Evolutionary conservation across 805 yeast species (phyloP).

Genomic region (Yamadazyma tumulicola): DNA sequence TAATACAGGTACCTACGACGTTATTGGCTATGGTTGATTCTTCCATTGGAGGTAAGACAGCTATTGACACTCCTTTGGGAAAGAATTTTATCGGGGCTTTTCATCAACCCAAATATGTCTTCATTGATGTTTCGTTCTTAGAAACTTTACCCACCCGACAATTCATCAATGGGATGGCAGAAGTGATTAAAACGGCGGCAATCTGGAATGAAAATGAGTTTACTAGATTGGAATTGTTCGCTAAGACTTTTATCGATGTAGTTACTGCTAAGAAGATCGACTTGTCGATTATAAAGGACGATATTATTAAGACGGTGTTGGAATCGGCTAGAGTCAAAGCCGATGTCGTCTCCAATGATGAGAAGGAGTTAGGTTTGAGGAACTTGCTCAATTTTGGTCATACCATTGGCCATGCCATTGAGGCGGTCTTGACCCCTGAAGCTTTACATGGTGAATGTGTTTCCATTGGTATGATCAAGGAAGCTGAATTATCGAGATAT

Average conservation of each 20-base stretch:
- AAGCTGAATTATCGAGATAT: slow-evolving; percentile 93
- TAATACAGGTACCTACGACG: slow-evolving; percentile 92
- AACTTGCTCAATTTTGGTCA: slow-evolving; percentile 94
- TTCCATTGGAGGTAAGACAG: slow-evolving; percentile 97
- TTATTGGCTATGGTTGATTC: slow-evolving; percentile 96
- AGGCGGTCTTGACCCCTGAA: slow-evolving; percentile 95
- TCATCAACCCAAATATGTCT: slow-evolving; percentile 90
- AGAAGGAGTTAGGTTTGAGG: slow-evolving; percentile 91
- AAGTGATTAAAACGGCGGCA: slow-evolving; percentile 96
- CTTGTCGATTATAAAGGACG: slow-evolving; percentile 64
- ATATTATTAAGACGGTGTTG: slow-evolving; percentile 71
- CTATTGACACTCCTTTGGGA: slow-evolving; percentile 94
- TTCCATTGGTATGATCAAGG: slow-evolving; percentile 92
- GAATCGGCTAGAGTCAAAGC: slow-evolving; percentile 92
- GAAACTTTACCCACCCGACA: slow-evolving; percentile 89
- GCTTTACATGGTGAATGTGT: slow-evolving; percentile 98
- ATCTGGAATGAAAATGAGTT: slow-evolving; percentile 94
- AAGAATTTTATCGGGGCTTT: slow-evolving; percentile 96
- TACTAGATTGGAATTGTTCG: slow-evolving; percentile 73
- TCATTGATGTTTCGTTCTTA: slow-evolving; percentile 83
- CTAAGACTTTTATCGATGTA: slow-evolving; percentile 65
- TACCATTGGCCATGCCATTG: slow-evolving; percentile 96
- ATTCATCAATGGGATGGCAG: slow-evolving; percentile 97
- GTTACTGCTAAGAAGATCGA: slow-evolving; percentile 46
- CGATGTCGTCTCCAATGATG: slow-evolving; percentile 88